phyloP scores from a whole-genome alignment of 371 early-diverging fungal genomes.

The Syncephalastrum contaminatum region DNA sequence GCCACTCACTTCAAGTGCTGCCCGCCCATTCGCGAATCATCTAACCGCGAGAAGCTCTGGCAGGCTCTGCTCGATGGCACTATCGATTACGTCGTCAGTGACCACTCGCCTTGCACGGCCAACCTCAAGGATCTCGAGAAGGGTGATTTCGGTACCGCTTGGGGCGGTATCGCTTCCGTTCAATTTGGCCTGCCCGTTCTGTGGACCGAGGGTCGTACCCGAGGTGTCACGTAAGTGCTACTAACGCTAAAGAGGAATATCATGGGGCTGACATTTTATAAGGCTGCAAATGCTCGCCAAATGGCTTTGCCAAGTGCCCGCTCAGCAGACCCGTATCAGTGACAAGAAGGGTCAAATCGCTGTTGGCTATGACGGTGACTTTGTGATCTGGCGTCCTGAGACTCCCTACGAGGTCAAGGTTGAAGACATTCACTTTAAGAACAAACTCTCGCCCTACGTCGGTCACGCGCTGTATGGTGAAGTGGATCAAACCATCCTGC shows the following conservation, averaged over 20 bases:
- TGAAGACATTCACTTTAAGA: constrained; percentile 73
- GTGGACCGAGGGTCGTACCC: constrained; percentile 76
- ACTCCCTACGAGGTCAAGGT: constrained; percentile 51
- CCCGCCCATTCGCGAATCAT: constrained; percentile 78
- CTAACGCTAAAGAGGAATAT: too few species aligned
- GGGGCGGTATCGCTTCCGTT: constrained; percentile 86
- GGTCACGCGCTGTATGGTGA: constrained; percentile 61
- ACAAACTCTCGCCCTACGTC: constrained; percentile 79
- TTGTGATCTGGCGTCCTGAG: constrained; percentile 78
- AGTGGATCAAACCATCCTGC: constrained; percentile 73
- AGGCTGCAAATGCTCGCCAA: constrained; percentile 62
- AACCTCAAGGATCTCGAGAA: constrained; percentile 67
- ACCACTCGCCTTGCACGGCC: constrained; percentile 83
- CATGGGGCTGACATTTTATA: background rate
- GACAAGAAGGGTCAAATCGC: constrained; percentile 69
- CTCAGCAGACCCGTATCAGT: constrained; percentile 58
- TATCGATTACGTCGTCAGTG: constrained; percentile 82
- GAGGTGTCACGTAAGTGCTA: constrained; percentile 57
- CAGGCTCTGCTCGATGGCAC: constrained; percentile 74
- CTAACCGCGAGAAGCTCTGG: constrained; percentile 75
- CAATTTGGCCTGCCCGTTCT: constrained; percentile 78
- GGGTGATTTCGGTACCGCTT: constrained; percentile 78
- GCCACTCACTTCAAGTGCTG: constrained; percentile 86
- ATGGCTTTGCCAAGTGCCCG: constrained; percentile 69
- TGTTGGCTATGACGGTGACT: constrained; percentile 72